These are phyloP conservation scores for Thuidium tamariscinum DNA, from an alignment of 225 moss, liverwort and hornwort genomes.

Conservation along the genomic window DNA sequence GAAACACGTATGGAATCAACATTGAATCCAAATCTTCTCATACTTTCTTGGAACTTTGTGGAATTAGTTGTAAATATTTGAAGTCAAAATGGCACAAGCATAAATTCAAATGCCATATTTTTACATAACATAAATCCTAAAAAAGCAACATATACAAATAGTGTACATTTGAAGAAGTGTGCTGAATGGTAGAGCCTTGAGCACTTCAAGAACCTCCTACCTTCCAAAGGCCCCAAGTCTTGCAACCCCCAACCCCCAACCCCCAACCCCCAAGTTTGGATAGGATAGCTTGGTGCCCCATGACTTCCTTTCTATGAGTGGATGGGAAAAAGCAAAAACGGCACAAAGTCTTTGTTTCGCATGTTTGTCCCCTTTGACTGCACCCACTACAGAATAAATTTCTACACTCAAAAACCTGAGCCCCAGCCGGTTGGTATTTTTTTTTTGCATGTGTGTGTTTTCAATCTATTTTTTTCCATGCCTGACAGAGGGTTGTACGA, in stretches of 20 bases:
- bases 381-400: background rate
- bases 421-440: background rate
- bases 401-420: fast-evolving
- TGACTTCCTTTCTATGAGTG: background rate
- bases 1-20: too few relatives aligned
- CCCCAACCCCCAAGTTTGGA: background rate
- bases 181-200: too few relatives aligned
- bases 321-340: background rate
- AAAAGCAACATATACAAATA: too few relatives aligned
- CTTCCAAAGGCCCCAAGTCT: background rate
- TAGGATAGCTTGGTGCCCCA: background rate
- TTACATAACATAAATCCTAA: too few relatives aligned
- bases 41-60: too few relatives aligned
- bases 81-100: too few relatives aligned
- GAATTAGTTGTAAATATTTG: too few relatives aligned
- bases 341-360: background rate
- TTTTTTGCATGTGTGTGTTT: too few relatives aligned
- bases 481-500: background rate
- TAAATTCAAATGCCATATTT: too few relatives aligned
- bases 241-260: background rate
- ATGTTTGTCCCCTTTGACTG: background rate
- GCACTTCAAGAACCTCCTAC: too few relatives aligned
- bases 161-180: too few relatives aligned
- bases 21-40: too few relatives aligned
- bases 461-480: background rate